phyloP scores from a whole-genome alignment of 768 basidiomycete genomes.

The Cystoderma amianthinum region DNA sequence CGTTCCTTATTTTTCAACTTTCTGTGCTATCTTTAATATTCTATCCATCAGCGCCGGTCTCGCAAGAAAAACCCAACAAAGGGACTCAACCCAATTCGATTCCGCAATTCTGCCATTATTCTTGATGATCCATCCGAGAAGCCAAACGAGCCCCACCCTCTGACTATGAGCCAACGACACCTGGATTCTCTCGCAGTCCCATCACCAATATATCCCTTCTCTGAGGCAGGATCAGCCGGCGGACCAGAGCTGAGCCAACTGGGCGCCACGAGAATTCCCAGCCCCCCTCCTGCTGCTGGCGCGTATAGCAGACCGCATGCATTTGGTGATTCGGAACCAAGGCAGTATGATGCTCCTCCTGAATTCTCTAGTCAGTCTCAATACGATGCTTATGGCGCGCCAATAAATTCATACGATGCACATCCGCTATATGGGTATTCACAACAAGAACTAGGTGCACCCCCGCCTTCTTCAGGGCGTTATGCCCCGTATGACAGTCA shows the following conservation, averaged over 20 bases:
- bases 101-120: constrained; percentile 45
- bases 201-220: constrained; percentile 12
- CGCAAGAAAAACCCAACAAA: constrained; percentile 24
- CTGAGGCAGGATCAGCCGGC: constrained; percentile 6
- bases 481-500: constrained; percentile 1
- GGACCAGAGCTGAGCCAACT: constrained; percentile 1
- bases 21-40: background rate
- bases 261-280: background rate
- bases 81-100: constrained; percentile 41
- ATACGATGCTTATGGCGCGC: background rate
- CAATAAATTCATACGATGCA: background rate
- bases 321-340: background rate
- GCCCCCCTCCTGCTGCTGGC: background rate
- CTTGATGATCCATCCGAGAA: constrained; percentile 16
- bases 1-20: background rate
- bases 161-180: constrained; percentile 23
- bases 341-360: background rate
- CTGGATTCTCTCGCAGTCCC: constrained; percentile 10
- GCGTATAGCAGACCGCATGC: too few relatives aligned
- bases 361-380: background rate
- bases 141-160: constrained; percentile 17
- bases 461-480: constrained; percentile 7
- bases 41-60: constrained; percentile 16
- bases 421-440: background rate
- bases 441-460: constrained; percentile 5